Evolutionary conservation across 164 flowering plant genomes (phyloP).

Genomic region (Umbilicus rupestris): DNA sequence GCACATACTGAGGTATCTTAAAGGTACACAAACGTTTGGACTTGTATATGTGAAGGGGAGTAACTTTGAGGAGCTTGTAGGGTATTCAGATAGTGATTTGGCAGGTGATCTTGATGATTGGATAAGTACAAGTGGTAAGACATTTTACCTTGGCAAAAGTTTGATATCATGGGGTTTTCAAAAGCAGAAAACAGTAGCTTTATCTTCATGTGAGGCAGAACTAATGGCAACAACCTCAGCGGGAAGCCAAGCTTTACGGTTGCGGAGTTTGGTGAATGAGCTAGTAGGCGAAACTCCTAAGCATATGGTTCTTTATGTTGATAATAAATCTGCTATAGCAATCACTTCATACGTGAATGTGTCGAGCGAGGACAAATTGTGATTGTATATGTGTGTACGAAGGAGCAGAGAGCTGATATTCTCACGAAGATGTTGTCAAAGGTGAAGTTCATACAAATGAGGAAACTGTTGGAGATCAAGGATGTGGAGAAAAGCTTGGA

Average conservation of each 20-base stretch:
- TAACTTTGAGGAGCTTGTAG: neutral
- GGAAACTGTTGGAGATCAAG: too few relatives aligned
- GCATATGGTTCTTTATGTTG: neutral
- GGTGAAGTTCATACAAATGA: too few relatives aligned
- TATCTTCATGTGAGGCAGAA: neutral
- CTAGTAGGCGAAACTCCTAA: neutral
- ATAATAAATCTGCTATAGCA: neutral
- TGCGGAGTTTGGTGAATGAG: neutral
- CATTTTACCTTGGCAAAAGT: neutral
- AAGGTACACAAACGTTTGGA: too few relatives aligned
- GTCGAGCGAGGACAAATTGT: too few relatives aligned
- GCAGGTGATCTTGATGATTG: neutral
- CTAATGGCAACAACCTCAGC: neutral
- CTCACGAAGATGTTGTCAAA: too few relatives aligned
- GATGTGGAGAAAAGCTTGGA: too few relatives aligned
- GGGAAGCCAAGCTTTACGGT: neutral
- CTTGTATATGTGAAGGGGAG: neutral
- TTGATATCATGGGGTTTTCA: neutral
- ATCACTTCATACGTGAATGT: too few relatives aligned
- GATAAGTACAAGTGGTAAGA: neutral
- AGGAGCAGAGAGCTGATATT: too few relatives aligned
- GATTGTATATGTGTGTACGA: too few relatives aligned
- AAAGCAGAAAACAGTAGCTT: neutral
- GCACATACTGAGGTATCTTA: too few relatives aligned
- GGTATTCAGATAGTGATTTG: neutral